Conservation (phyloP, 441 rosid genomes). For the Hura crepitans region DNA sequence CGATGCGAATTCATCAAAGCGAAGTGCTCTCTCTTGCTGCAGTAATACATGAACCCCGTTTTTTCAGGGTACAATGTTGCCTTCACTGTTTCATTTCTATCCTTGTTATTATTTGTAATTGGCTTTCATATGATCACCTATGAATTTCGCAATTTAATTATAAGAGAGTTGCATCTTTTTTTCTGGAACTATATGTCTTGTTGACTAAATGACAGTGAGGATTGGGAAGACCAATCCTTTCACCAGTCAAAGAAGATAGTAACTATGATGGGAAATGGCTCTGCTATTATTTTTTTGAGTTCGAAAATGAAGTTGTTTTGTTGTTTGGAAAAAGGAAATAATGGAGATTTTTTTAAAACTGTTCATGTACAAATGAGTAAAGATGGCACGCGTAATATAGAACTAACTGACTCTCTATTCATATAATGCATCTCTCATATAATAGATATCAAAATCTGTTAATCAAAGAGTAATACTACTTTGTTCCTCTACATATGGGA, state of each 20-base stretch:
- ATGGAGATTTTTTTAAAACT: too few species aligned
- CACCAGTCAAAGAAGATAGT: too few species aligned
- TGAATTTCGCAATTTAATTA: not conserved
- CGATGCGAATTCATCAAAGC: conserved; percentile 33
- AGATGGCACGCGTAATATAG: too few species aligned
- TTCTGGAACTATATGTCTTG: not conserved
- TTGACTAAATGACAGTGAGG: too few species aligned
- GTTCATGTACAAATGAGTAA: too few species aligned
- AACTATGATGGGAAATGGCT: too few species aligned
- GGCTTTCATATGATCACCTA: not conserved
- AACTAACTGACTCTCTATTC: too few species aligned
- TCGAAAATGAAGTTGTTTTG: too few species aligned
- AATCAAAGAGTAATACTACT: too few species aligned
- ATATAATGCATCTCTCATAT: not conserved
- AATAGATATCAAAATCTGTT: conserved; percentile 3
- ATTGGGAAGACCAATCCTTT: too few species aligned
- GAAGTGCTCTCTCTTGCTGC: conserved; percentile 50
- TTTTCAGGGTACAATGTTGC: not conserved
- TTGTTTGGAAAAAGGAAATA: too few species aligned
- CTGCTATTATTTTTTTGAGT: too few species aligned
- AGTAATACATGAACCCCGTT: conserved; percentile 32
- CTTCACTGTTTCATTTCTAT: not conserved
- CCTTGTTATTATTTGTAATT: not conserved
- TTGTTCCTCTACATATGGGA: not conserved
- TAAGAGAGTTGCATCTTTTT: not conserved